These are phyloP conservation scores for Phoma sp. DNA, from an alignment of 2,329 filamentous ascomycete species.

Conservation along the genomic window DNA sequence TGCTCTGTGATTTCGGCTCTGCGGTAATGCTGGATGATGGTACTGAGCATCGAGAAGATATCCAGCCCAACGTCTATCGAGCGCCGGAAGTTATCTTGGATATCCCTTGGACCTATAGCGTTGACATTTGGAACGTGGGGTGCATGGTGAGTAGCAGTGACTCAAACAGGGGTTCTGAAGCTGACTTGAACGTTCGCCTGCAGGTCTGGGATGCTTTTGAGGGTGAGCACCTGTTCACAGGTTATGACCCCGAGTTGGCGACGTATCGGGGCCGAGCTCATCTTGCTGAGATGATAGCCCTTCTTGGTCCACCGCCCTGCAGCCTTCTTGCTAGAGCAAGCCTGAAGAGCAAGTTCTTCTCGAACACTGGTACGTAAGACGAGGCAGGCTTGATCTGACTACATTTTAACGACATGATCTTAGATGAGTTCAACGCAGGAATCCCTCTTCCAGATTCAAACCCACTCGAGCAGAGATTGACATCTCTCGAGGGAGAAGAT, in stretches of 20 bases:
- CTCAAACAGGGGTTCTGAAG: neutral
- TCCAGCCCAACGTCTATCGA: constrained; percentile 45
- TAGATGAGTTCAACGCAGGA: neutral
- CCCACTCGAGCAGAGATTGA: constrained; percentile 32
- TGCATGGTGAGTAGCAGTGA: constrained; percentile 30
- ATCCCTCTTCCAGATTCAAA: constrained; percentile 32
- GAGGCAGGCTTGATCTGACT: neutral
- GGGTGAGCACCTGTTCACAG: constrained; percentile 36
- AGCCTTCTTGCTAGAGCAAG: constrained; percentile 16
- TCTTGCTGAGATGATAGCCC: constrained; percentile 25
- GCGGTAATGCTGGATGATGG: neutral
- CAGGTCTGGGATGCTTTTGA: constrained; percentile 44
- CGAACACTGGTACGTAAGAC: constrained; percentile 2
- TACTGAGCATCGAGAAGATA: constrained; percentile 30
- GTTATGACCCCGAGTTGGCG: constrained; percentile 11
- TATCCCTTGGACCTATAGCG: constrained; percentile 44
- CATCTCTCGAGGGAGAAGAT: constrained; percentile 34
- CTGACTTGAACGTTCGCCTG: neutral
- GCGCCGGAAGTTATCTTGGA: constrained; percentile 46
- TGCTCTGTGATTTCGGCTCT: constrained; percentile 37
- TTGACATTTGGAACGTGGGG: constrained; percentile 48
- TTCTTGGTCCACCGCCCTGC: constrained; percentile 24
- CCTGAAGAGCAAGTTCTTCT: constrained; percentile 9
- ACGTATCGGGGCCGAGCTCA: neutral
- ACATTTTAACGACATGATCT: neutral